Conservation (phyloP, 2,329 filamentous ascomycete genomes). For the Calonectria pseudoreteaudii region DNA sequence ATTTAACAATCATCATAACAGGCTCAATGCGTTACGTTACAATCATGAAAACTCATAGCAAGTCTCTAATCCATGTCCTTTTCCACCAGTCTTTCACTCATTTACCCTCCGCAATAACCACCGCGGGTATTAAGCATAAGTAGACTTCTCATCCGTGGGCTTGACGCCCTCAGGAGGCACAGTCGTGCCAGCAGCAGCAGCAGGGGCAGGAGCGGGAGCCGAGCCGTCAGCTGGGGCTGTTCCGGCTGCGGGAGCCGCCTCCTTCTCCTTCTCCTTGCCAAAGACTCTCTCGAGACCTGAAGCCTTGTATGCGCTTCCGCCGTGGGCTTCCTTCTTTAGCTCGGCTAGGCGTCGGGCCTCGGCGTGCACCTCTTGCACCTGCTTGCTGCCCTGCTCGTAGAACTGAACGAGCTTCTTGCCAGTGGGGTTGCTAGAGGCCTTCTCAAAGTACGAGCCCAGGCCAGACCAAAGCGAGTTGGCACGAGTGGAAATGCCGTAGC, state of each 20-base stretch:
- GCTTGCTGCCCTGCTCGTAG: constrained; percentile 86
- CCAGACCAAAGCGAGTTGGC: constrained; percentile 74
- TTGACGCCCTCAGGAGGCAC: constrained; percentile 36
- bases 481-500: constrained; percentile 83
- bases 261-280: constrained; percentile 60
- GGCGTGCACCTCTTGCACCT: constrained; percentile 92
- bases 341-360: constrained; percentile 91
- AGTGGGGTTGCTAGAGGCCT: constrained; percentile 87
- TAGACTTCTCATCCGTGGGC: constrained; percentile 41
- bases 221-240: constrained; percentile 23
- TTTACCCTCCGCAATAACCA: constrained; percentile 10
- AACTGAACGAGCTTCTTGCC: constrained; percentile 90
- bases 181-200: constrained; percentile 25
- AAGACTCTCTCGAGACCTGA: constrained; percentile 69
- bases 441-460: constrained; percentile 92
- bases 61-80: not conserved
- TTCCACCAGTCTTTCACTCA: not conserved
- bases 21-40: constrained; percentile 35
- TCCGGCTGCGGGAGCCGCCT: constrained; percentile 29
- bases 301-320: constrained; percentile 70
- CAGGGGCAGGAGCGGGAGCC: constrained; percentile 20
- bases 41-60: constrained; percentile 40
- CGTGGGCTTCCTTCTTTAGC: constrained; percentile 78
- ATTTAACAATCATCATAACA: constrained; percentile 31
- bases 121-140: constrained; percentile 6